Conservation (phyloP, 2,329 filamentous ascomycete species). For the Nigrospora oryzae region DNA sequence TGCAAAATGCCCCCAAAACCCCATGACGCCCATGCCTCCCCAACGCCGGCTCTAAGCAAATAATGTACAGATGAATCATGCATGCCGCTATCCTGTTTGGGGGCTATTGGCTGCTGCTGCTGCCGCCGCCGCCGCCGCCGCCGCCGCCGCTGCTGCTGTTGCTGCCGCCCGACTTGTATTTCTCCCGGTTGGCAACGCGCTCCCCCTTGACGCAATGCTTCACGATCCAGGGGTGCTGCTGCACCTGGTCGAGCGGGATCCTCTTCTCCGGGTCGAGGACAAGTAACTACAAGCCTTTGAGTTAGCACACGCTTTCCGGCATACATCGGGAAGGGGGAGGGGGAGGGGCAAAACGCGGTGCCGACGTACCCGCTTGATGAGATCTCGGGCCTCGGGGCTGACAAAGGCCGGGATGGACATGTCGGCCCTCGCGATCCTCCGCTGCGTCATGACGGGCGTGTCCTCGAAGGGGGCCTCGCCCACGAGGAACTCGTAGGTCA, state of each 20-base stretch:
- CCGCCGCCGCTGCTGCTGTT: no score
- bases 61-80: no score
- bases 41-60: no score
- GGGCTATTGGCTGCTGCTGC: no score
- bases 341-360: not conserved
- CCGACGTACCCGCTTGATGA: conserved; percentile 74
- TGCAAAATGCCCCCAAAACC: no score
- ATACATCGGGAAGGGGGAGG: no score
- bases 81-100: no score
- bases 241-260: conserved; percentile 80
- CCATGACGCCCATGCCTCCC: no score
- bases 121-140: no score
- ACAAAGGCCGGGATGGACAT: conserved; percentile 91
- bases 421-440: conserved; percentile 79
- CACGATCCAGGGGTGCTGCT: conserved; percentile 89
- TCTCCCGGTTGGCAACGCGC: conserved; percentile 42
- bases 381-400: conserved; percentile 78
- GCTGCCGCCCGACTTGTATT: conserved; percentile 16
- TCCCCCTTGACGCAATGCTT: conserved; percentile 79
- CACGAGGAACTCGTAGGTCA: conserved; percentile 94
- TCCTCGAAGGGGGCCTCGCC: conserved; percentile 97
- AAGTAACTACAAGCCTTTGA: conserved; percentile 53
- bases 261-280: conserved; percentile 92
- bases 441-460: conserved; percentile 86
- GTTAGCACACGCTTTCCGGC: conserved; percentile 1